Conservation (phyloP, 192 early-diverging fungal genomes). For the Podila minutissima region DNA sequence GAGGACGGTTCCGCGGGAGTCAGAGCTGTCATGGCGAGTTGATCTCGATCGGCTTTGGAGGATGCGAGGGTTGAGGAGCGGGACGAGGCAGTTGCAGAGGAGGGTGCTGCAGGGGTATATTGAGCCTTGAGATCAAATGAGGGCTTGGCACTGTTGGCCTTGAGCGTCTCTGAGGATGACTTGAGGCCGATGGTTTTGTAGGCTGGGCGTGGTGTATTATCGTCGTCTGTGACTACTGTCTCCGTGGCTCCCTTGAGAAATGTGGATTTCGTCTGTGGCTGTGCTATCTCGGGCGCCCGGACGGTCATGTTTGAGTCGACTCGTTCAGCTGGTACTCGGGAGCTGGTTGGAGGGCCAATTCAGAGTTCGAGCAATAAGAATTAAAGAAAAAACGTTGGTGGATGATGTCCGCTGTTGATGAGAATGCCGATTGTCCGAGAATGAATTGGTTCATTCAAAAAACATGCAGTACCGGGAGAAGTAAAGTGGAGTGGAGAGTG, state of each 20-base stretch:
- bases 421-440: too few relatives aligned
- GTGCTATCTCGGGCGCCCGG: background rate
- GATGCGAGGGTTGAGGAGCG: background rate
- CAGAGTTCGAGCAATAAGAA: background rate
- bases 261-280: background rate
- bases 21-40: background rate
- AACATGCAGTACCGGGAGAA: too few relatives aligned
- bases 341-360: background rate
- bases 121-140: background rate
- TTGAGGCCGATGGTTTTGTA: background rate
- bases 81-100: background rate
- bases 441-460: too few relatives aligned
- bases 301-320: background rate
- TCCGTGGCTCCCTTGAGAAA: too few relatives aligned
- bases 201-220: background rate
- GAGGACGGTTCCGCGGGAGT: background rate
- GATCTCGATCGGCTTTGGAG: background rate
- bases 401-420: too few relatives aligned
- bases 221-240: background rate
- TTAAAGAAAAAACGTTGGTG: too few relatives aligned
- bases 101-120: slow-evolving; percentile 2
- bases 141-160: background rate
- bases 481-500: too few relatives aligned
- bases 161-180: background rate
- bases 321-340: slow-evolving; percentile 4